Base-by-base conservation (phyloP, 306 rosid species). In the Gynostemma pentaphyllum region DNA sequence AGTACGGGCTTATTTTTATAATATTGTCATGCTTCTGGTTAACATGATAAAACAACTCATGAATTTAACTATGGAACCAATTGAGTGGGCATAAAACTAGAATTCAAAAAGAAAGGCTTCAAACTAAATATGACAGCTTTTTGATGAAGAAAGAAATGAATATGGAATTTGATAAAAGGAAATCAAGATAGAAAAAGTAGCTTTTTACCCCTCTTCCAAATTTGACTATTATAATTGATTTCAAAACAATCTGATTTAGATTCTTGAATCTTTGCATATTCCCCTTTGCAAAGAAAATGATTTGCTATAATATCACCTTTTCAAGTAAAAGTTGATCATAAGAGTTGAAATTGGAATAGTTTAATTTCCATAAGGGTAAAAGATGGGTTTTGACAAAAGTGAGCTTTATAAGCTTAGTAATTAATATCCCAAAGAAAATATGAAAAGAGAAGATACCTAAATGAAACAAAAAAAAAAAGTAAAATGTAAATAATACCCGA, bases 151-250 rank as follows among this genome's bases (percentile, higher is more conserved):
- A 32, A n/a, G n/a, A 56, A 56, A 18, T 18, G 45, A 54, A 49
- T 49, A 34, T 57, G 30, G 19, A n/a, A 57, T 57, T 19, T 57
- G 46, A 57, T 57, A 13, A 36, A 57, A 57, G n/a, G n/a, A n/a
- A n/a, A n/a, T n/a, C 24, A 30, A 29, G 15, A 55, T 16, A 32
- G 9, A n/a, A 55, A 34, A 55, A 55, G 62, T 55, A 55, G 32
- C 7, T 16, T 23, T 24, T 30, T 54, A n/a, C 15, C 62, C 24
- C 15, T 5, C 15, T 14, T 34, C 4, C 39, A 34, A 34, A 34
- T 4, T 34, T 34, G 39, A 34, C 39, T 34, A 5, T 4, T 1
- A 0, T 6, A 7, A 19, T 3, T 18, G 15, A 52, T 14, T 18
- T 16, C 7, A 54, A 16, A 11, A 54, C n/a, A 14, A 15, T 15